These are phyloP conservation scores for Endothia cerciana DNA, from an alignment of 2,329 filamentous ascomycete genomes.

Conservation along the genomic window DNA sequence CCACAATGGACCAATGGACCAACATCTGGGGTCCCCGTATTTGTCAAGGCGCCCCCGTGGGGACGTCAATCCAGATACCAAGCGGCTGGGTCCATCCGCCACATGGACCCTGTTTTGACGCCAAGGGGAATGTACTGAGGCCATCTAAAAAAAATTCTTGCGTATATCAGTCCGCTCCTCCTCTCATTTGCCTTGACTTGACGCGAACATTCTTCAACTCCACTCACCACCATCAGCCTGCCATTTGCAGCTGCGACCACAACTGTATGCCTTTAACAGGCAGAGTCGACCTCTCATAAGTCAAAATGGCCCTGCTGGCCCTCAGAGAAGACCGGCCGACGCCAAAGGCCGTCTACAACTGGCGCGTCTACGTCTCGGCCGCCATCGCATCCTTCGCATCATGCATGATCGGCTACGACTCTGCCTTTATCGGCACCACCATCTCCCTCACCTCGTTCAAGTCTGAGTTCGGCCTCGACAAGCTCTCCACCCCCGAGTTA, in stretches of 20 bases:
- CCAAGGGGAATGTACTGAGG: not conserved
- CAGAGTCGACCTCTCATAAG: conserved; percentile 8
- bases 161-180: conserved; percentile 24
- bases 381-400: conserved; percentile 59
- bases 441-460: conserved; percentile 71
- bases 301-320: conserved; percentile 46
- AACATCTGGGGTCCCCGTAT: conserved; percentile 26
- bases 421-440: conserved; percentile 79
- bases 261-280: not conserved
- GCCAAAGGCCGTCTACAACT: conserved; percentile 62
- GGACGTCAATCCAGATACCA: conserved; percentile 9
- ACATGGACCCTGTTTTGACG: not conserved
- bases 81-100: conserved; percentile 10
- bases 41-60: conserved; percentile 16
- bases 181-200: not conserved
- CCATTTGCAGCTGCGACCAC: conserved; percentile 1
- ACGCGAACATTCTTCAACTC: not conserved
- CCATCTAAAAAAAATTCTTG: conserved; percentile 6
- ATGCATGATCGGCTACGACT: conserved; percentile 66
- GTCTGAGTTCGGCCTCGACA: conserved; percentile 66
- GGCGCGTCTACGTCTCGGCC: conserved; percentile 60
- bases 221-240: not conserved
- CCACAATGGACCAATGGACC: no score
- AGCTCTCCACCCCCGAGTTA: conserved; percentile 51
- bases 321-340: conserved; percentile 61